Percentiles rank a stretch among this genome's conserved stretches.
These are phyloP conservation scores for Geotrichum ghanense DNA, from an alignment of 805 yeast genomes.

Conservation along the genomic window DNA sequence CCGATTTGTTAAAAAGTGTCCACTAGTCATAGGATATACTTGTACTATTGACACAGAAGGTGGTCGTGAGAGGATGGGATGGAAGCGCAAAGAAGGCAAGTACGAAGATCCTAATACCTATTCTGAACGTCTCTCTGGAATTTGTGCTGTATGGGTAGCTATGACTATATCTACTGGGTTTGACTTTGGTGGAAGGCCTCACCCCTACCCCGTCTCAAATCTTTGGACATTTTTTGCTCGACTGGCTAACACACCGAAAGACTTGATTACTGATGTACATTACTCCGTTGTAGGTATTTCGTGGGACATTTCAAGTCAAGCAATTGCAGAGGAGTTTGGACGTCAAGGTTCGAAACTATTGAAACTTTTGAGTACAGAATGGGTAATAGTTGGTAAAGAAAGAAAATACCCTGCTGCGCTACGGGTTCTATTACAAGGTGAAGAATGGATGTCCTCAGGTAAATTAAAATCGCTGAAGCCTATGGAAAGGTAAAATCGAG, in stretches of 20 bases:
- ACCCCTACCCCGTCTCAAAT: slow-evolving; percentile 45
- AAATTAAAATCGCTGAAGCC: slow-evolving; percentile 22
- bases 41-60: slow-evolving; percentile 68
- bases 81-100: slow-evolving; percentile 43
- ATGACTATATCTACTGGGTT: slow-evolving; percentile 49
- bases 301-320: slow-evolving; percentile 78
- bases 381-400: slow-evolving; percentile 43
- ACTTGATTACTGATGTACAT: slow-evolving; percentile 52
- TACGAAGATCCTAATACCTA: slow-evolving; percentile 52
- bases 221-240: slow-evolving; percentile 72
- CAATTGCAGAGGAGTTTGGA: slow-evolving; percentile 49
- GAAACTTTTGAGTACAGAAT: slow-evolving; percentile 32
- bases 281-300: slow-evolving; percentile 63
- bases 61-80: slow-evolving; percentile 81
- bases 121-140: slow-evolving; percentile 81
- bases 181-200: slow-evolving; percentile 18
- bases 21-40: slow-evolving; percentile 72
- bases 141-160: slow-evolving; percentile 61
- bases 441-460: slow-evolving; percentile 54
- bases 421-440: slow-evolving; percentile 63
- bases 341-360: slow-evolving; percentile 59
- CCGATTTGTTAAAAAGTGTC: slow-evolving; percentile 84
- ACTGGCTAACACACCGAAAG: slow-evolving; percentile 43
- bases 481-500: slow-evolving; percentile 4
- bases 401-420: slow-evolving; percentile 65